These are phyloP conservation scores for Thinopyrum elongatum DNA, from an alignment of 176 grass and related monocot genomes.

Conservation along the genomic window DNA sequence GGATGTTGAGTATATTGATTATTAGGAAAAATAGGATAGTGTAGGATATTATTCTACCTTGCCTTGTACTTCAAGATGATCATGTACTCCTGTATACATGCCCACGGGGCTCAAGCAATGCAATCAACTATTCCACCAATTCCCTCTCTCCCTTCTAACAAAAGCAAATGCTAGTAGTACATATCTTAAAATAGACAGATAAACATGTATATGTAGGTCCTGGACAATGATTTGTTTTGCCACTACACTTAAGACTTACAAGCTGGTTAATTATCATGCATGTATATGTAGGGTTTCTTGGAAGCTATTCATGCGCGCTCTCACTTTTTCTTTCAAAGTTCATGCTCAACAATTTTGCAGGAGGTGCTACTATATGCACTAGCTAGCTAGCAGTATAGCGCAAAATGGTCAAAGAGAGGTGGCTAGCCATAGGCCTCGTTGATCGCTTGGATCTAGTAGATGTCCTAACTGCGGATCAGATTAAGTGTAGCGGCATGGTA, in stretches of 20 bases:
- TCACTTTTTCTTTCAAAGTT: too few species aligned
- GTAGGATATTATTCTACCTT: too few species aligned
- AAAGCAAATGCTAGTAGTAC: conserved; percentile 20
- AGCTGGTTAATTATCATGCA: background rate
- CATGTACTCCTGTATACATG: too few species aligned
- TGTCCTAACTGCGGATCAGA: conserved; percentile 17
- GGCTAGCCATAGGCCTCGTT: background rate
- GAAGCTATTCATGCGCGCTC: conserved; percentile 4
- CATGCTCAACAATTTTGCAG: background rate
- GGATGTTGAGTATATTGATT: too few species aligned
- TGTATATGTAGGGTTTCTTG: background rate
- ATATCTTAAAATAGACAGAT: background rate
- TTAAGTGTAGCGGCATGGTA: conserved; percentile 12
- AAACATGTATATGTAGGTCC: background rate
- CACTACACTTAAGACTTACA: background rate
- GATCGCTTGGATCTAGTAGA: conserved; percentile 12
- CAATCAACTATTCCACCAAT: too few species aligned
- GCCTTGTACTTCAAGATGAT: too few species aligned
- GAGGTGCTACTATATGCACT: background rate
- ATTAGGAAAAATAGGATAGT: too few species aligned
- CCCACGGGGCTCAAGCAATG: too few species aligned
- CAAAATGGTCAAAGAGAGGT: background rate
- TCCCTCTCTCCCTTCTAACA: too few species aligned
- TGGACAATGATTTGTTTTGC: background rate
- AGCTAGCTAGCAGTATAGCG: background rate